Conservation (phyloP, 2,329 filamentous ascomycete species). For the Thyridium curvatum region DNA sequence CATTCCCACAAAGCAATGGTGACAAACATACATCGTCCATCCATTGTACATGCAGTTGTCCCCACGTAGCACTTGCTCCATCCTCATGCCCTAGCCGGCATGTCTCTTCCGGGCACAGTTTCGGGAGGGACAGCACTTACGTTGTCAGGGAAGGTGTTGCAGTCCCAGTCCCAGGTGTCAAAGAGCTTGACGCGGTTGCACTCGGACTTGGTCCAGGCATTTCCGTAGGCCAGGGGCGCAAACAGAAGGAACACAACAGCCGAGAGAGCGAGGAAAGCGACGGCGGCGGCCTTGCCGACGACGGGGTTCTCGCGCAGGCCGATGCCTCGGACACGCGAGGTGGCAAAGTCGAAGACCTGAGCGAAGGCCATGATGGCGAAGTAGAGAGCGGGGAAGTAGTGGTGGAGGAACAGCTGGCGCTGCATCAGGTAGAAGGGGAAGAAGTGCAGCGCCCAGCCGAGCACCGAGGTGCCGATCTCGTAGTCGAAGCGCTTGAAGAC, state of each 20-base stretch:
- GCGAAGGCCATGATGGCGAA: slow-evolving; percentile 87
- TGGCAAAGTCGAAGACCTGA: slow-evolving; percentile 82
- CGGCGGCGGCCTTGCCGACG: slow-evolving; percentile 67
- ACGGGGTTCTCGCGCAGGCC: slow-evolving; percentile 64
- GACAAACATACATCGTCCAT: background rate
- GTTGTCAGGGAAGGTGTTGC: slow-evolving; percentile 81
- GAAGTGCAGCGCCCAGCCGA: slow-evolving; percentile 97
- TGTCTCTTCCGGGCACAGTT: slow-evolving; percentile 27
- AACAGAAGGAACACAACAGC: slow-evolving; percentile 78
- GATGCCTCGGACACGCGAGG: slow-evolving; percentile 63
- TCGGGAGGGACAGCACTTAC: slow-evolving; percentile 55
- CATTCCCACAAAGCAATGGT: background rate
- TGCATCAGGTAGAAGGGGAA: slow-evolving; percentile 99
- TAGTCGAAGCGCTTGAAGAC: slow-evolving; percentile 97
- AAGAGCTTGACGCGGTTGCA: slow-evolving; percentile 87
- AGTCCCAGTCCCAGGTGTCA: slow-evolving; percentile 93
- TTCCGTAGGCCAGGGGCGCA: slow-evolving; percentile 86
- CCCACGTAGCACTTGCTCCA: slow-evolving; percentile 1
- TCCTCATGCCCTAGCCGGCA: slow-evolving; percentile 6
- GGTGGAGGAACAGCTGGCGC: slow-evolving; percentile 94
- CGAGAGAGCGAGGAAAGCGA: slow-evolving; percentile 67
- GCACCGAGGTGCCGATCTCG: slow-evolving; percentile 81
- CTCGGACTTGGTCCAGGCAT: slow-evolving; percentile 83
- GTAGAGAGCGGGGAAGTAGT: slow-evolving; percentile 96
- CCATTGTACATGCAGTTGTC: background rate